Evolutionary conservation across 129 eudicot genomes (phyloP).

Genomic region (Daucus carota): DNA sequence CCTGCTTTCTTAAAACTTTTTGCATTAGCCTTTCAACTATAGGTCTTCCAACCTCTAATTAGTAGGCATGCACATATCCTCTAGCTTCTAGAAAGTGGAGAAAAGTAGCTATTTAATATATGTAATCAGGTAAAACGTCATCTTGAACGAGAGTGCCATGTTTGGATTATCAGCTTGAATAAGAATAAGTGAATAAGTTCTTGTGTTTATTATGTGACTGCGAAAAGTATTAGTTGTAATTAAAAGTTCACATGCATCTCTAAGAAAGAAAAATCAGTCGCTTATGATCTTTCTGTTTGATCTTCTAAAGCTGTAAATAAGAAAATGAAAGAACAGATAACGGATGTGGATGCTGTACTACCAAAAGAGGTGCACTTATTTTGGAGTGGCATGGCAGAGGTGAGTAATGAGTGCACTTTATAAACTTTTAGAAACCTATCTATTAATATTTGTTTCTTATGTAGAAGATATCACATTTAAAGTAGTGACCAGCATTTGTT

Average conservation of each 20-base stretch:
- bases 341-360: slow-evolving; percentile 70
- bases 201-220: neutral
- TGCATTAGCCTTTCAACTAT: neutral
- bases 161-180: neutral
- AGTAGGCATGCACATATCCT: neutral
- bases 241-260: neutral
- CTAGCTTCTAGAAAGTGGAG: neutral
- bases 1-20: neutral
- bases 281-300: slow-evolving; percentile 13
- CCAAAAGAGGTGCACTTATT: slow-evolving; percentile 62
- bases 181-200: neutral
- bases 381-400: slow-evolving; percentile 98
- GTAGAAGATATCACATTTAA: neutral
- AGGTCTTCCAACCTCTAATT: neutral
- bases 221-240: neutral
- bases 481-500: no score
- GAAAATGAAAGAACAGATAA: slow-evolving; percentile 61
- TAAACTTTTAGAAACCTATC: neutral
- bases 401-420: slow-evolving; percentile 15
- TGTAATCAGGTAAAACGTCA: no score
- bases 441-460: neutral
- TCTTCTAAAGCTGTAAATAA: slow-evolving; percentile 49
- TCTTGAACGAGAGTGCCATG: neutral
- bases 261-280: neutral
- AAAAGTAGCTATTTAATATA: neutral